Percentiles rank a stretch among this genome's conserved stretches.
Conservation (phyloP, 345 rosid genomes). For the Lumnitzera racemosa region DNA sequence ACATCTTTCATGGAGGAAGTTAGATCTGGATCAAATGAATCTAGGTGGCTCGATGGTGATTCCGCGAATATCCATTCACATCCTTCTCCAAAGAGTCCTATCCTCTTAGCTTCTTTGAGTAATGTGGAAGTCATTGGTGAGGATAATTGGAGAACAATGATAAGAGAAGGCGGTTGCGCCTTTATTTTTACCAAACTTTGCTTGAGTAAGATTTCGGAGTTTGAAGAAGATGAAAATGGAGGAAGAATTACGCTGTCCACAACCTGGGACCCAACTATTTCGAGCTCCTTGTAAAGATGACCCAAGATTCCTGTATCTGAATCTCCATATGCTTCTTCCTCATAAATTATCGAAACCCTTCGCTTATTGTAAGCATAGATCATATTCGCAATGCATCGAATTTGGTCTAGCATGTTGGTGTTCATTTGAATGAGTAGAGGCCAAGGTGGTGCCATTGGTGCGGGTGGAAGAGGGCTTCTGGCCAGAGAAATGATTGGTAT, state of each 20-base stretch:
- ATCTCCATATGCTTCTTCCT: constrained; percentile 27
- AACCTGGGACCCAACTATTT: constrained; percentile 23
- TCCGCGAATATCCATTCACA: constrained; percentile 39
- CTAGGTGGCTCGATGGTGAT: constrained; percentile 20
- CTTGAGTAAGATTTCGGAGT: constrained; percentile 14
- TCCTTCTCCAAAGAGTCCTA: constrained; percentile 29
- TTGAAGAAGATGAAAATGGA: constrained; percentile 16
- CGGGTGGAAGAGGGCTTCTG: constrained; percentile 10
- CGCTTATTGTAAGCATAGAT: constrained; percentile 25
- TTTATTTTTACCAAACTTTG: constrained; percentile 21
- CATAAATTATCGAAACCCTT: constrained; percentile 28
- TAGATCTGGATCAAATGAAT: constrained; percentile 18
- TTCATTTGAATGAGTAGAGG: constrained; percentile 34
- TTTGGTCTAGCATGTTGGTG: constrained; percentile 16
- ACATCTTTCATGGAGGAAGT: constrained; percentile 39
- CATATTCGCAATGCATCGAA: constrained; percentile 33
- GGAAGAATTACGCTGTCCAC: constrained; percentile 35
- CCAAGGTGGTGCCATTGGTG: constrained; percentile 18
- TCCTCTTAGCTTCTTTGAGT: constrained; percentile 30
- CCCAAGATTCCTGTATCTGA: constrained; percentile 17
- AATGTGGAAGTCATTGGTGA: constrained; percentile 20
- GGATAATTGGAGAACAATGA: constrained; percentile 38
- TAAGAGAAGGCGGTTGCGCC: constrained; percentile 26
- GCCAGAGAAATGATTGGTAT: constrained; percentile 38
- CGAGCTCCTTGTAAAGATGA: constrained; percentile 25